Base-by-base conservation (phyloP, 2,329 filamentous ascomycete species). In the Alternaria arbusti region DNA sequence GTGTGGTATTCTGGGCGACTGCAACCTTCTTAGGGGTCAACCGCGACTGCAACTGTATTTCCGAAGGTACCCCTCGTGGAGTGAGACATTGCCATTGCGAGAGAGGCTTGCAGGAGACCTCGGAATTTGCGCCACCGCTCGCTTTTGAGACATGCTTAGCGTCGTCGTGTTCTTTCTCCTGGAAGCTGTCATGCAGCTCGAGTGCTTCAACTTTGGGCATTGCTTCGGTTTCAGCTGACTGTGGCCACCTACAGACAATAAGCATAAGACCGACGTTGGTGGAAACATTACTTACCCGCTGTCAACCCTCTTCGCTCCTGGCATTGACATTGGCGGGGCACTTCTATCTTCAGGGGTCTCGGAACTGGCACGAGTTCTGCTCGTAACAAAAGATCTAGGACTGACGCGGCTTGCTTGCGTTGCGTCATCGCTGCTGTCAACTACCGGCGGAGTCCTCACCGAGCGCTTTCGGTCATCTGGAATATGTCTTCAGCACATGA, bases 81-180 rank as follows among this genome's bases (percentile, higher is more conserved):
- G 73, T 68, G 20, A 75, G 70, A 47, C 76, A 73, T 47, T 78
- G 72, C 78, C 77, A 80, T 45, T 78, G 70, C 10, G 73, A 72
- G 13, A 79, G 67, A 23, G 77, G 76, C 54, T 70, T 70, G 67
- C 69, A 77, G 23, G 70, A 64, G 15, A 71, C 20, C 5, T 68
- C 71, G 6, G 60, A 40, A 17, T 69, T 64, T 20, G 64, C 28
- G 13, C 68, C 61, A 13, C 51, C 61, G 25, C 57, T 70, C 25
- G 61, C 58, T 20, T 63, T 63, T 9, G 70, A 67, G 11, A 54
- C 26, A 12, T 61, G 58, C 30, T 64, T 64, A 8, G 64, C 45
- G 9, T 61, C 50, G 11, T 60, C 46, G 13, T 40, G 40, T 26
- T 47, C 47, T 52, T 44, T 43, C 15, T 22, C 68, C 17, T 56